These are phyloP conservation scores for Medicago ruthenica DNA, from an alignment of 306 rosid genomes.

Conservation along the genomic window DNA sequence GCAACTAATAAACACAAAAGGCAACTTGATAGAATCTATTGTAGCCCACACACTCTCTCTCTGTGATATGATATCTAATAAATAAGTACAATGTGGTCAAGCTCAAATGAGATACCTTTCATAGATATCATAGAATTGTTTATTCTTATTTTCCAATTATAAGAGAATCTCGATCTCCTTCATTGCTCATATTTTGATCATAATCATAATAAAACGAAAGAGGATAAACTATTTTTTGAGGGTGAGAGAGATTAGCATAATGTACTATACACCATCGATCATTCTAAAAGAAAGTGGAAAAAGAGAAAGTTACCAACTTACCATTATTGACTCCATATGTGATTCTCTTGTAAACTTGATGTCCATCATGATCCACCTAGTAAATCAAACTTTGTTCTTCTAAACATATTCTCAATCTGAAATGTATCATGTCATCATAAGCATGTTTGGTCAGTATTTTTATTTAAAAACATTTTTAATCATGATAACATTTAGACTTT, in stretches of 20 bases:
- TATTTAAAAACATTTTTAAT: no score
- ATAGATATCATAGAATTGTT: background rate
- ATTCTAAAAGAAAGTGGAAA: no score
- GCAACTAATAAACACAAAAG: conserved; percentile 9
- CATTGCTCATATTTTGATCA: background rate
- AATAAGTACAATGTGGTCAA: conserved; percentile 23
- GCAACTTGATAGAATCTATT: conserved; percentile 33
- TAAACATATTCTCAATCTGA: background rate
- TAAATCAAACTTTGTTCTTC: background rate
- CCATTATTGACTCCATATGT: no score
- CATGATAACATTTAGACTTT: no score
- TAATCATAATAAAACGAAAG: background rate
- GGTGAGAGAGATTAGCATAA: background rate
- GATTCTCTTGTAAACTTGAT: background rate
- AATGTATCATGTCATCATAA: background rate
- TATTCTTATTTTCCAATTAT: conserved; percentile 3
- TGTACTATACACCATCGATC: background rate
- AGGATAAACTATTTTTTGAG: background rate
- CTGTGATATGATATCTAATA: conserved; percentile 13
- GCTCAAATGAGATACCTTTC: conserved; percentile 16
- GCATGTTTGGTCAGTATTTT: no score
- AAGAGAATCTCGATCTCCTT: background rate
- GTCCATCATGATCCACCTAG: no score
- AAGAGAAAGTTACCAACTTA: no score
- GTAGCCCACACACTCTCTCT: conserved; percentile 32